Evolutionary conservation across 2,329 filamentous ascomycete species (phyloP).

Genomic region (Aspergillus eucalypticola): DNA sequence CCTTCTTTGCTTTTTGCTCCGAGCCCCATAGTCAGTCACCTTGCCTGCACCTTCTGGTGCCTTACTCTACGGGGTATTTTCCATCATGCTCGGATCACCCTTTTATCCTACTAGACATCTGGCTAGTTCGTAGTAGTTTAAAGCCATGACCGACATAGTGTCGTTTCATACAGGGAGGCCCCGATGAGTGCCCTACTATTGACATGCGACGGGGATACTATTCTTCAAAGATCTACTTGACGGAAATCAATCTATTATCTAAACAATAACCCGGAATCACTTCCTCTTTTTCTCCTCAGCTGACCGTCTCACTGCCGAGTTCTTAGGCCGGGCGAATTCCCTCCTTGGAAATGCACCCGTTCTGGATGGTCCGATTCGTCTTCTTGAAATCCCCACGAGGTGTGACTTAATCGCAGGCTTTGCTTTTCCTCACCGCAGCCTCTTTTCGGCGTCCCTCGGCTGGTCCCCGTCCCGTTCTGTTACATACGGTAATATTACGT

Average conservation of each 20-base stretch:
- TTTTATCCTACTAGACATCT: not conserved
- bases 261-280: not conserved
- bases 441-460: slow-evolving; percentile 30
- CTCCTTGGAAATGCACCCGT: slow-evolving; percentile 8
- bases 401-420: not conserved
- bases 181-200: not conserved
- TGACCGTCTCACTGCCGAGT: slow-evolving; percentile 2
- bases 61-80: not conserved
- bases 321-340: not conserved
- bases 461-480: slow-evolving; percentile 8
- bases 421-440: slow-evolving; percentile 35
- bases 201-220: not conserved
- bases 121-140: too few species aligned
- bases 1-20: too few species aligned
- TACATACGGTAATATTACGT: slow-evolving; percentile 11
- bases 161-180: too few species aligned
- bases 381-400: slow-evolving; percentile 17
- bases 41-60: not conserved
- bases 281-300: not conserved
- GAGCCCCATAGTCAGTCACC: too few species aligned
- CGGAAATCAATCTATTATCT: not conserved
- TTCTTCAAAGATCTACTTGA: not conserved
- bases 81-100: not conserved
- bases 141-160: too few species aligned
- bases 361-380: slow-evolving; percentile 14